These are phyloP conservation scores for Lumnitzera littorea DNA, from an alignment of 345 rosid species.

Conservation along the genomic window DNA sequence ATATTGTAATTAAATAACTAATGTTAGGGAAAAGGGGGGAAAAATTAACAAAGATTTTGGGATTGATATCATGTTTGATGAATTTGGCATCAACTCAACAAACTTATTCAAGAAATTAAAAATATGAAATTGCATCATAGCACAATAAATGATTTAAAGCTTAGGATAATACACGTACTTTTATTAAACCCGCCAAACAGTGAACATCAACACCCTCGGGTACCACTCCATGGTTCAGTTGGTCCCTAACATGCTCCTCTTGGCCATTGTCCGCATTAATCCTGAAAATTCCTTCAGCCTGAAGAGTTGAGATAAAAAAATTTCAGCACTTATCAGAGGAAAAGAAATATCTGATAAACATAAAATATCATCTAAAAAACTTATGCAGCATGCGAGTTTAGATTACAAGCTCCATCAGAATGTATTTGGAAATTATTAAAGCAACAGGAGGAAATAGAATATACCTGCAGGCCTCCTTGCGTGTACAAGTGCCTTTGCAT, in stretches of 20 bases:
- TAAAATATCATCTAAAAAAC: not conserved
- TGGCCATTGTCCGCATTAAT: constrained; percentile 84
- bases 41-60: no score
- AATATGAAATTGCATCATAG: not conserved
- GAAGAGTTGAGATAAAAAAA: constrained; percentile 7
- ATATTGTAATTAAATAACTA: no score
- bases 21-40: no score
- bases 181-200: constrained; percentile 95
- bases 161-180: constrained; percentile 34
- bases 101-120: not conserved
- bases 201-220: constrained; percentile 77
- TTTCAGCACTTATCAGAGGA: not conserved
- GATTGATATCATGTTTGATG: no score
- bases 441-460: not conserved
- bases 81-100: no score
- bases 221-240: constrained; percentile 72
- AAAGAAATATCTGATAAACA: not conserved
- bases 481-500: constrained; percentile 82
- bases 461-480: constrained; percentile 79
- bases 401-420: not conserved
- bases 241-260: constrained; percentile 86
- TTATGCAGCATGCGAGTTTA: not conserved
- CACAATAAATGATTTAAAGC: not conserved
- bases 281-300: constrained; percentile 98
- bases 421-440: no score